These are phyloP conservation scores for Talaromyces liani DNA, from an alignment of 495 filamentous ascomycete species.

Conservation along the genomic window DNA sequence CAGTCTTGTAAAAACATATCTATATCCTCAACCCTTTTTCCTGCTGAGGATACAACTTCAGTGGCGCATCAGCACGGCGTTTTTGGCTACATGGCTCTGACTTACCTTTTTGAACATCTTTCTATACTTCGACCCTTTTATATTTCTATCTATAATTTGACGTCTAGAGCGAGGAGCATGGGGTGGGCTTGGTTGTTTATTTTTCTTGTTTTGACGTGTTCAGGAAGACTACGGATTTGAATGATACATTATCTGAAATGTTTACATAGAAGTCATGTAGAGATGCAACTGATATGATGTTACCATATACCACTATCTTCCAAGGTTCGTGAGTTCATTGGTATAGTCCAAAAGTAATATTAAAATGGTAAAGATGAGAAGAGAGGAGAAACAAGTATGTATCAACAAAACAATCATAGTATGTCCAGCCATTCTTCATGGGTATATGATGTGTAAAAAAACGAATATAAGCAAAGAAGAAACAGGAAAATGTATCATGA, in stretches of 20 bases:
- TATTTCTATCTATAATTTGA: neutral
- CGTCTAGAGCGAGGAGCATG: neutral
- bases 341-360: neutral
- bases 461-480: slow-evolving; percentile 6
- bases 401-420: neutral
- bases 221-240: neutral
- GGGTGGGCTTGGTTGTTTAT: neutral
- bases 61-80: slow-evolving; percentile 5
- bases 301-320: neutral
- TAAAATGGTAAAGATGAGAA: neutral
- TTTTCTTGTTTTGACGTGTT: neutral
- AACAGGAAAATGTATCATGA: neutral
- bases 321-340: neutral
- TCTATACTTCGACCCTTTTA: neutral
- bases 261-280: neutral
- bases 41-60: neutral
- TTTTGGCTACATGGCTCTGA: neutral
- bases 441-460: slow-evolving; percentile 7
- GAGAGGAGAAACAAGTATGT: neutral
- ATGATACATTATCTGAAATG: neutral
- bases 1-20: neutral
- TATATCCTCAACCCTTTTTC: neutral
- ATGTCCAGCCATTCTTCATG: slow-evolving; percentile 5
- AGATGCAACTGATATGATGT: neutral
- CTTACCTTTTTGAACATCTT: neutral